Conservation (phyloP, 139 green algal species). For the Picochlorum sp. region DNA sequence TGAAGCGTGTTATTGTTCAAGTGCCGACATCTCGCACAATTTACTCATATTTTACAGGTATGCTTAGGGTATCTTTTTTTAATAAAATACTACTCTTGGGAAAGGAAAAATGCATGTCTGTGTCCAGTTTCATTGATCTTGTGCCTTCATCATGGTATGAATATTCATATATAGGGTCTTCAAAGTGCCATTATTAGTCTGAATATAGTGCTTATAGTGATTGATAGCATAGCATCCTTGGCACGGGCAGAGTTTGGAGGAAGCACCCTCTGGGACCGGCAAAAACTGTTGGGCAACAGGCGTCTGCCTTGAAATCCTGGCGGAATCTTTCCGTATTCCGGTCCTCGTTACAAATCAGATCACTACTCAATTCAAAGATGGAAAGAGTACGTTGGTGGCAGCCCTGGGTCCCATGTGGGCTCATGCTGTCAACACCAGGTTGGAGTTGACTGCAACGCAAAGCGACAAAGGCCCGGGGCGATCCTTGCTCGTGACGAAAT, state of each 20-base stretch:
- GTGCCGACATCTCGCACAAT: constrained; percentile 13
- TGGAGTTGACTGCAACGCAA: constrained; percentile 55
- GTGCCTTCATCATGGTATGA: too few relatives aligned
- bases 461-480: constrained; percentile 13
- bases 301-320: constrained; percentile 63
- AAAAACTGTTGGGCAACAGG: constrained; percentile 43
- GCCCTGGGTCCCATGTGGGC: constrained; percentile 88
- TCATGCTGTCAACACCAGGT: constrained; percentile 82
- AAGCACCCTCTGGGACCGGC: constrained; percentile 15
- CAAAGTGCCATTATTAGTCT: constrained; percentile 44
- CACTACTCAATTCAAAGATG: constrained; percentile 27
- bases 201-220: constrained; percentile 53
- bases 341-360: constrained; percentile 76
- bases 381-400: constrained; percentile 42
- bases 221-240: constrained; percentile 74
- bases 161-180: constrained; percentile 9
- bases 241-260: constrained; percentile 33
- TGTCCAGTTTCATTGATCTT: too few relatives aligned
- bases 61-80: neutral
- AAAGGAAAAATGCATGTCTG: too few relatives aligned
- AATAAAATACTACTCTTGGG: too few relatives aligned
- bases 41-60: neutral
- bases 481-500: constrained; percentile 28
- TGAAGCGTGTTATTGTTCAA: constrained; percentile 41
- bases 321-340: constrained; percentile 60